phyloP scores from a whole-genome alignment of 2,329 filamentous ascomycete genomes.

The Scopulariopsis brevicaulis region DNA sequence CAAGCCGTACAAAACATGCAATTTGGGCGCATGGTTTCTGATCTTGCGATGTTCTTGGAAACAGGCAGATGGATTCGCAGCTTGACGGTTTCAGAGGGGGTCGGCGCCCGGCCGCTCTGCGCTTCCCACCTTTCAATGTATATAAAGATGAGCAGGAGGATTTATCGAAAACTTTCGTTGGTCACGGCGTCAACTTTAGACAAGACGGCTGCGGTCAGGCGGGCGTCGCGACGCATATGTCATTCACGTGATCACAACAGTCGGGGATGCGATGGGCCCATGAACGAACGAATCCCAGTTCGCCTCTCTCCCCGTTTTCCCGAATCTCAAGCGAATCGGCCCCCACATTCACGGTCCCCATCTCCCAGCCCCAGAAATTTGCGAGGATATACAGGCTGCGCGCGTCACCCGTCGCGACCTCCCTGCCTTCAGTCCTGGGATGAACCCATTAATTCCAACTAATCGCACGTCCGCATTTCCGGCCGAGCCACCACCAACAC shows the following conservation, averaged over 20 bases:
- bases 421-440: neutral
- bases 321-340: conserved; percentile 3
- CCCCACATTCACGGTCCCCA: neutral
- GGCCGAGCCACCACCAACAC: conserved; percentile 1
- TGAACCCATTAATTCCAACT: conserved; percentile 1
- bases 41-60: neutral
- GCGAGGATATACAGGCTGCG: neutral
- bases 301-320: neutral
- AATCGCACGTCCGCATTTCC: conserved; percentile 1
- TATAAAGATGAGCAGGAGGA: neutral
- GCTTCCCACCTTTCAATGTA: neutral
- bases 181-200: neutral
- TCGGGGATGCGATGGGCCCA: neutral
- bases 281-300: neutral
- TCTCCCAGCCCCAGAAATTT: conserved; percentile 4
- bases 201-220: no score
- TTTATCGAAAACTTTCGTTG: neutral
- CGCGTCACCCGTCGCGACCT: conserved; percentile 1
- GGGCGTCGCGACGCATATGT: neutral
- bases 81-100: neutral
- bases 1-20: neutral
- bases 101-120: neutral
- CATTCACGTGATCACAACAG: neutral
- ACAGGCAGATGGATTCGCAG: neutral
- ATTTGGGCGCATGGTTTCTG: neutral